Evolutionary conservation across 2,329 filamentous ascomycete genomes (phyloP).

Genomic region (Ceratocystis destructans): DNA sequence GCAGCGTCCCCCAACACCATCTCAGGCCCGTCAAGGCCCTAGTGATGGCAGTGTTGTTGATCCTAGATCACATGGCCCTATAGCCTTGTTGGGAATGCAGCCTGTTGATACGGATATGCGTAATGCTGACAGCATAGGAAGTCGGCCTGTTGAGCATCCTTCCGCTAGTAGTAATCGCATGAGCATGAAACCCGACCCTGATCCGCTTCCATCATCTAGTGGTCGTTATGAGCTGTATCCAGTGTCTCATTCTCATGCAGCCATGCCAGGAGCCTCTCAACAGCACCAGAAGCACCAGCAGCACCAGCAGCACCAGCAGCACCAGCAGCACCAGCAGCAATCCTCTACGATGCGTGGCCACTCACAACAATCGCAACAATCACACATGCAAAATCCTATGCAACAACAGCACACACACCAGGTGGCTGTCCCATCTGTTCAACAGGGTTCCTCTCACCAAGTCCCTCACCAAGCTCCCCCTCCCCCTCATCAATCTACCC

Average conservation of each 20-base stretch:
- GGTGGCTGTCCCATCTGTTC: background rate
- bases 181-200: constrained; percentile 16
- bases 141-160: constrained; percentile 6
- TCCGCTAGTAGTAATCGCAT: constrained; percentile 11
- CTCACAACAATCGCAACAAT: background rate
- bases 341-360: background rate
- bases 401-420: constrained; percentile 12
- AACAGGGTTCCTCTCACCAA: background rate
- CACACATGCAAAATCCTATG: constrained; percentile 8
- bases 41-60: background rate
- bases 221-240: constrained; percentile 5
- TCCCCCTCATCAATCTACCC: background rate
- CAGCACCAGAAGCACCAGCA: background rate
- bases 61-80: background rate
- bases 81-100: constrained; percentile 8
- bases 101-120: constrained; percentile 13
- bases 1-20: constrained; percentile 10
- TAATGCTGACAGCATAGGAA: background rate
- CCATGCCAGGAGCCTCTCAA: background rate
- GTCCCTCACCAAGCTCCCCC: background rate
- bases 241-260: background rate
- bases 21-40: background rate
- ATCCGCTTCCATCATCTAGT: background rate
- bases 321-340: background rate
- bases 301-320: background rate